Evolutionary conservation across 106 monocot genomes (phyloP), one percentile per base, ranked within the genome.

Genomic region (Agapanthus africanus): DNA sequence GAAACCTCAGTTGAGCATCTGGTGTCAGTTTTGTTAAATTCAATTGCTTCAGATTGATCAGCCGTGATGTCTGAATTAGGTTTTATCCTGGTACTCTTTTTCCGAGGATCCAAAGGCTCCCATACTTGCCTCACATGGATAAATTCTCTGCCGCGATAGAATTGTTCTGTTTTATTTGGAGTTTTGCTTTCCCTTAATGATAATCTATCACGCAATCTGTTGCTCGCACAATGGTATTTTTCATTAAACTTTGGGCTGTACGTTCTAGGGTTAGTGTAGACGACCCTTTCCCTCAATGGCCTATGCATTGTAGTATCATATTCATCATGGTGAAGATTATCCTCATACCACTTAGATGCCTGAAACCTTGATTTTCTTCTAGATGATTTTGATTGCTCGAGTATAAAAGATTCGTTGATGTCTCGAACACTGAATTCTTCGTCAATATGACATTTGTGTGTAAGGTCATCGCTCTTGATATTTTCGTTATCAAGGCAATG

Each of bases 331-430:
- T 68, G 66, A 68, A 37, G 25, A 33, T 38, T 54, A 14, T 65
- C 77, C 27, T 82, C 79, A 66, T 78, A 79, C 75, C 78, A 75
- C 37, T 65, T 79, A 15, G 70, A 80, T 37, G 74, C 19, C 34
- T 22, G 11, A 26, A 72, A 80, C 63, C 78, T 74, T 67, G 80
- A 50, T 68, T 86, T 84, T 60, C 78, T 61, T 51, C 84, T 76
- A n/a, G 82, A 61, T 25, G 84, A 84, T 77, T 88, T 95, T 80
- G 91, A 79, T 71, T 88, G 83, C 69, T 85, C 88, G 27, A 75
- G 54, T 59, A 77, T 70, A 34, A 82, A 87, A 25, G 76, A 79
- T 25, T 59, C 71, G 74, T 71, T 73, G 47, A 26, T 63, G 39
- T 80, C 81, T 32, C 62, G 70, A 28, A 38, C 42, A 72, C 40